phyloP scores from a whole-genome alignment of 352 stramenopile species.

The Elongisporangium undulatum region DNA sequence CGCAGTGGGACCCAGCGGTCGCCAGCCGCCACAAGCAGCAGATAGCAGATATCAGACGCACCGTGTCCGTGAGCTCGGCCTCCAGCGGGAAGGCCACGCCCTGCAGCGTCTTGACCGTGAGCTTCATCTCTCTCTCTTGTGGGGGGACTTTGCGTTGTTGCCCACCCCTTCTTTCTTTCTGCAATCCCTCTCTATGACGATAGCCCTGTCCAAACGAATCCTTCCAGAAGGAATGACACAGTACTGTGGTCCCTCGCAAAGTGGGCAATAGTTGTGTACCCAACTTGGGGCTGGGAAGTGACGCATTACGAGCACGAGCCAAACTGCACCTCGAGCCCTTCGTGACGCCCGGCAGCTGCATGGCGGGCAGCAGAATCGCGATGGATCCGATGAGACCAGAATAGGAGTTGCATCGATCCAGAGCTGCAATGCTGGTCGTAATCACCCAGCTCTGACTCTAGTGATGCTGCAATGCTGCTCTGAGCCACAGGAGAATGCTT shows the following conservation, averaged over 20 bases:
- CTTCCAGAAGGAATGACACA: background rate
- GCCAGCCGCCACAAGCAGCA: background rate
- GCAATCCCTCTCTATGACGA: background rate
- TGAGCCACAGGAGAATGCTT: too few relatives aligned
- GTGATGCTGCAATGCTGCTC: too few relatives aligned
- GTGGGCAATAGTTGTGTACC: too few relatives aligned
- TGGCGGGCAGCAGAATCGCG: too few relatives aligned
- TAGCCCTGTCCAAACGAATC: background rate
- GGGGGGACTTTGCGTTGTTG: constrained; percentile 1
- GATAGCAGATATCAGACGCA: constrained; percentile 14
- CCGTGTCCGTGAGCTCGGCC: constrained; percentile 64
- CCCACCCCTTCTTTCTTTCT: constrained; percentile 4
- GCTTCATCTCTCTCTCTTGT: constrained; percentile 58
- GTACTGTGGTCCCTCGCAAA: background rate
- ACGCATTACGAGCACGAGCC: too few relatives aligned
- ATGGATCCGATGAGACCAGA: too few relatives aligned
- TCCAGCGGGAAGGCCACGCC: constrained; percentile 79
- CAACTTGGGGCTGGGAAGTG: too few relatives aligned
- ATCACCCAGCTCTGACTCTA: too few relatives aligned
- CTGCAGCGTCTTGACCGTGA: constrained; percentile 85
- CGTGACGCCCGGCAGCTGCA: too few relatives aligned
- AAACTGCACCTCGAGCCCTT: too few relatives aligned
- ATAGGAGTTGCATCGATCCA: too few relatives aligned
- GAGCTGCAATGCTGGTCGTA: too few relatives aligned
- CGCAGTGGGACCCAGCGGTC: background rate